Evolutionary conservation across 2,329 filamentous ascomycete genomes (phyloP).

Genomic region (Fusarium luffae): DNA sequence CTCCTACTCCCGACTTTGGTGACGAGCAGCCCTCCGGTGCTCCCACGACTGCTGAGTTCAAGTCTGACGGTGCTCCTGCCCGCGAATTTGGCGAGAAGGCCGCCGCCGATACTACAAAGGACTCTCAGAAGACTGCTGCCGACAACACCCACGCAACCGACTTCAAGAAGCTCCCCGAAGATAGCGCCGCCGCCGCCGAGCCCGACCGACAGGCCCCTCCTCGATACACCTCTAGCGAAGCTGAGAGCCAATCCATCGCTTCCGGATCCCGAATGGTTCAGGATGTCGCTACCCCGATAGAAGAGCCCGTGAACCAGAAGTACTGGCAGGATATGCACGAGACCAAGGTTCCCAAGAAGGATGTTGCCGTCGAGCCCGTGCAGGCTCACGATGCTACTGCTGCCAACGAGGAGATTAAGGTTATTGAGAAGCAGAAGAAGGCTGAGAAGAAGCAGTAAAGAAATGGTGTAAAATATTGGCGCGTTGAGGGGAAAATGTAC

Average conservation of each 20-base stretch:
- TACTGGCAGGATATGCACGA: constrained; percentile 26
- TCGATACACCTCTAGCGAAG: not conserved
- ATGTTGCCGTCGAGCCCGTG: constrained; percentile 17
- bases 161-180: not conserved
- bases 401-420: constrained; percentile 43
- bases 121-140: not conserved
- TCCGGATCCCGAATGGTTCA: constrained; percentile 22
- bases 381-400: constrained; percentile 47
- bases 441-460: constrained; percentile 18
- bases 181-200: constrained; percentile 1
- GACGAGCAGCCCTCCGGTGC: constrained; percentile 43
- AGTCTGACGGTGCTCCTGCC: not conserved
- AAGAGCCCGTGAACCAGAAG: constrained; percentile 17
- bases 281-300: constrained; percentile 24
- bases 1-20: constrained; percentile 45
- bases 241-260: not conserved
- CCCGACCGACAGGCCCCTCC: not conserved
- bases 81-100: not conserved
- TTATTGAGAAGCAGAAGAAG: constrained; percentile 33
- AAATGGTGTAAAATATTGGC: constrained; percentile 3
- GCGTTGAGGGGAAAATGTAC: constrained; percentile 22
- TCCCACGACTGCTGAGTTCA: not conserved
- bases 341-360: constrained; percentile 22
- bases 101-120: not conserved
- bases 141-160: not conserved